Evolutionary conservation across 208 protist genomes (phyloP).

Genomic region (Trypanosoma lewisi): DNA sequence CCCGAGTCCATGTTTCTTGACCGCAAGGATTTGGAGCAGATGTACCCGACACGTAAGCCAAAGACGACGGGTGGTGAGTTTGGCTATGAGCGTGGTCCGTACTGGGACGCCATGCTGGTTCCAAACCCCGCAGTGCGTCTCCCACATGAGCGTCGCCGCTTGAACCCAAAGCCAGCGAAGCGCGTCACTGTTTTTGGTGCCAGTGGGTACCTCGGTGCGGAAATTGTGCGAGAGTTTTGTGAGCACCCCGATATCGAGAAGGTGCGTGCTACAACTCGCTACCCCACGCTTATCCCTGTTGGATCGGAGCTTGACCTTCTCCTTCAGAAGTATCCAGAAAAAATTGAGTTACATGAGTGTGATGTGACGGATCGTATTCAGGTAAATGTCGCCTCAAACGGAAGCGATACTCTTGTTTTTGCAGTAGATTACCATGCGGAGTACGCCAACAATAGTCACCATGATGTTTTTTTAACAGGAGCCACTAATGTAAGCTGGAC

Average conservation of each 20-base stretch:
- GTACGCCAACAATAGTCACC: conserved; percentile 92
- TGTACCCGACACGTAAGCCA: conserved; percentile 90
- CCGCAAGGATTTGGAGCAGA: conserved; percentile 86
- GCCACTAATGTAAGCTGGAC: conserved; percentile 90
- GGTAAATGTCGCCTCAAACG: conserved; percentile 89
- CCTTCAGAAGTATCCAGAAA: conserved; percentile 82
- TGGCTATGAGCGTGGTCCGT: conserved; percentile 86
- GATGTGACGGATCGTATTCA: conserved; percentile 91
- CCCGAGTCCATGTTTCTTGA: conserved; percentile 89
- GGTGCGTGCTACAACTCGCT: conserved; percentile 86
- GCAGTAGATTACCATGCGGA: conserved; percentile 87
- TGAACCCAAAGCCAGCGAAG: conserved; percentile 89
- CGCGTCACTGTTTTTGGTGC: conserved; percentile 88
- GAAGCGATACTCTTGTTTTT: conserved; percentile 91
- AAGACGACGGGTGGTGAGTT: conserved; percentile 87
- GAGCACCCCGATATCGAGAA: conserved; percentile 88
- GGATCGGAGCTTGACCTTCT: conserved; percentile 87
- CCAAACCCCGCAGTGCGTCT: conserved; percentile 89
- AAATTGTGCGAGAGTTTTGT: conserved; percentile 89
- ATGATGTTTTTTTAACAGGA: conserved; percentile 89
- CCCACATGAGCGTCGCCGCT: conserved; percentile 79
- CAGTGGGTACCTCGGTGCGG: conserved; percentile 83
- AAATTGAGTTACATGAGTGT: conserved; percentile 90
- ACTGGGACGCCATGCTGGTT: conserved; percentile 86
- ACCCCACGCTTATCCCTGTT: conserved; percentile 87